Evolutionary conservation across 192 early-diverging fungal species (phyloP).

Genomic region (Coemansia sp.): DNA sequence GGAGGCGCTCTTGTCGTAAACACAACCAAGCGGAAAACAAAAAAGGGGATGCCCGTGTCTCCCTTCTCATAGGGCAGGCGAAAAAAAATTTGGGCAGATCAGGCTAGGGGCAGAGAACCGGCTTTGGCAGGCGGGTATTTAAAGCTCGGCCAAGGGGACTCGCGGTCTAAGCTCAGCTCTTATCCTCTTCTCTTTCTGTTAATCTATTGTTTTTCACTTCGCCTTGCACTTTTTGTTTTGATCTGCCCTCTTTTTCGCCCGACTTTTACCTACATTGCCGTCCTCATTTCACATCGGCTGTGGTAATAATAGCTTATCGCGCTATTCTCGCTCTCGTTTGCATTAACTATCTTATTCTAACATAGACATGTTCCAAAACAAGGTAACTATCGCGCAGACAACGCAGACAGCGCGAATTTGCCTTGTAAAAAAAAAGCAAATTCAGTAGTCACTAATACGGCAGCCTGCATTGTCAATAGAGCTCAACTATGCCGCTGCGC

Average conservation of each 20-base stretch:
- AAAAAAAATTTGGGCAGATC: slow-evolving; percentile 3
- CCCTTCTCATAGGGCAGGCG: neutral
- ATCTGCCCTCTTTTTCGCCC: neutral
- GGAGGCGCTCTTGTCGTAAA: neutral
- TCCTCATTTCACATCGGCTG: neutral
- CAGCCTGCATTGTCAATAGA: slow-evolving; percentile 1
- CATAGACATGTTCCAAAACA: slow-evolving; percentile 48
- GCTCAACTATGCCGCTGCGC: slow-evolving; percentile 39
- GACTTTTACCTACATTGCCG: neutral
- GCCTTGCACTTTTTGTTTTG: neutral
- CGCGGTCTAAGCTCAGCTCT: neutral
- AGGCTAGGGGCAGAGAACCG: neutral
- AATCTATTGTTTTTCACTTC: neutral
- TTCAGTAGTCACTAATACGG: neutral
- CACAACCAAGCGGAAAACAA: neutral
- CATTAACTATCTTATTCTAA: neutral
- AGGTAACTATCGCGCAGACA: slow-evolving; percentile 15
- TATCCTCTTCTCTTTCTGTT: neutral
- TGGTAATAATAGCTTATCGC: neutral
- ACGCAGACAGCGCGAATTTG: neutral
- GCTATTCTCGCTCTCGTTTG: neutral
- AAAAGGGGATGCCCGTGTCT: neutral
- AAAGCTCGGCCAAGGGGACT: neutral
- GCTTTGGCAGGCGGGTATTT: neutral
- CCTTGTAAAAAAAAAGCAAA: neutral